A percentile compares a stretch with the other conserved stretches of the same genome.
Evolutionary conservation across 352 stramenopile genomes (phyloP).

Genomic region (Globisporangium cederbergense): DNA sequence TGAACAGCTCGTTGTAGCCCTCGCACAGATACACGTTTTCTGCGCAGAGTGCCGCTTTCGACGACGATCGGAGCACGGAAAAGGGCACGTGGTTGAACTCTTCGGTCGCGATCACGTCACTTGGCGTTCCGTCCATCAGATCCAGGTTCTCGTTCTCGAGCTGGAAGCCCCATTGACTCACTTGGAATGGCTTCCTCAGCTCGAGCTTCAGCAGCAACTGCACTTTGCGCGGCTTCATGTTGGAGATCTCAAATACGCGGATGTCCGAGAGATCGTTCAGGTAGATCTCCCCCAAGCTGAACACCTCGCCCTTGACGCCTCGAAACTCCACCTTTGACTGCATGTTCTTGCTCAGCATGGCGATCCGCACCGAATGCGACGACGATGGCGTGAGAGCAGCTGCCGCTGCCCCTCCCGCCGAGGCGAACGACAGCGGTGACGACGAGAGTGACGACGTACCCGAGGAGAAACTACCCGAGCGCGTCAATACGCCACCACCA

Average conservation of each 20-base stretch:
- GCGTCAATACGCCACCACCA: background rate
- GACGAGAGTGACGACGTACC: conserved; percentile 17
- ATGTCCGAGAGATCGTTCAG: conserved; percentile 85
- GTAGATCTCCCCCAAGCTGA: conserved; percentile 81
- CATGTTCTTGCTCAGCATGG: conserved; percentile 66
- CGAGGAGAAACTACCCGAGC: conserved; percentile 21
- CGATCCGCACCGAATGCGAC: conserved; percentile 34
- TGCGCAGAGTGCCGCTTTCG: conserved; percentile 58
- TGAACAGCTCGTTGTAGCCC: conserved; percentile 89
- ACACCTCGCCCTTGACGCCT: conserved; percentile 45
- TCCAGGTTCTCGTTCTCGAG: conserved; percentile 86
- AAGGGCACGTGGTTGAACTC: conserved; percentile 78
- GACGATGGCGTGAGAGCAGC: conserved; percentile 20
- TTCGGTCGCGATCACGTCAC: conserved; percentile 28
- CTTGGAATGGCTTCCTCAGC: conserved; percentile 79
- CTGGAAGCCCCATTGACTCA: conserved; percentile 76
- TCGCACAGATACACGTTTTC: conserved; percentile 84
- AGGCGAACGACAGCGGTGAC: conserved; percentile 11
- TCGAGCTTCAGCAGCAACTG: conserved; percentile 68
- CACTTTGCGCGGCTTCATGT: conserved; percentile 46
- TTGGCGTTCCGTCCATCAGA: conserved; percentile 40
- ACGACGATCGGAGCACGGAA: conserved; percentile 65
- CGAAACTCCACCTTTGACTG: conserved; percentile 46
- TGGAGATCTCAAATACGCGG: conserved; percentile 77
- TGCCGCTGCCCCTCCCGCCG: background rate